Evolutionary conservation across 768 basidiomycete genomes (phyloP), one percentile per base, ranked within the genome.

Genomic region (Hygrocybe coccinea): DNA sequence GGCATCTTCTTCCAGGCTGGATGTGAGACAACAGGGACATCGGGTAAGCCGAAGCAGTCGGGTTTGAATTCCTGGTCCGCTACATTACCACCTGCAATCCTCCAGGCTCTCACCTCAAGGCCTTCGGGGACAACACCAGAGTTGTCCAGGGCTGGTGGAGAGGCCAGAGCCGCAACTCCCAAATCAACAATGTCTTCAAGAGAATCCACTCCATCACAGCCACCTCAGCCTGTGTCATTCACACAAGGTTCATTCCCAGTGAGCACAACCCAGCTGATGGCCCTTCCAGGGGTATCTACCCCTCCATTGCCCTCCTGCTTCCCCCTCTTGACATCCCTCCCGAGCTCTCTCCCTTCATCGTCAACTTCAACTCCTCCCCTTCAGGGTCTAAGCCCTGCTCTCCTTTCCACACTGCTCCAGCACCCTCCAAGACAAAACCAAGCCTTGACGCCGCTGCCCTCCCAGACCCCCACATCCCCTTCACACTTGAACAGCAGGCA

Each of bases 231-330:
- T 0, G 3, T 54, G 50, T 41, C 25, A 4, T 73, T 33, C 62
- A 70, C 65, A 67, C 71, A 1, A 14, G 46, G 1, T 77, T 77
- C 38, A 55, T 76, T 14, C 55, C 57, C 0, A 76, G 74, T 51
- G 56, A 53, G 11, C 8, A 57, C 0, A 79, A 80, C 58, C 70
- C 72, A 5, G 71, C 74, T 0, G 73, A 77, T 50, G 34, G 11
- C 0, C 72, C 75, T 1, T 79, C 75, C 0, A n/a, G 69, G 5
- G 74, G 77, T 0, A 44, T 57, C 10, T 73, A 69, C 50, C 60
- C 60, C 0, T 21, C 55, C 1, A 7, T 11, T 2, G 5, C 45
- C 25, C 50, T 54, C 36, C 69, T 70, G 29, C 70, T 78, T 15
- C 72, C 73, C 2, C 35, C 54, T 0, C 54, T 71, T 38, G 41